These are phyloP conservation scores for Xylogone sp. DNA, from an alignment of 2,329 filamentous ascomycete genomes.

Conservation along the genomic window DNA sequence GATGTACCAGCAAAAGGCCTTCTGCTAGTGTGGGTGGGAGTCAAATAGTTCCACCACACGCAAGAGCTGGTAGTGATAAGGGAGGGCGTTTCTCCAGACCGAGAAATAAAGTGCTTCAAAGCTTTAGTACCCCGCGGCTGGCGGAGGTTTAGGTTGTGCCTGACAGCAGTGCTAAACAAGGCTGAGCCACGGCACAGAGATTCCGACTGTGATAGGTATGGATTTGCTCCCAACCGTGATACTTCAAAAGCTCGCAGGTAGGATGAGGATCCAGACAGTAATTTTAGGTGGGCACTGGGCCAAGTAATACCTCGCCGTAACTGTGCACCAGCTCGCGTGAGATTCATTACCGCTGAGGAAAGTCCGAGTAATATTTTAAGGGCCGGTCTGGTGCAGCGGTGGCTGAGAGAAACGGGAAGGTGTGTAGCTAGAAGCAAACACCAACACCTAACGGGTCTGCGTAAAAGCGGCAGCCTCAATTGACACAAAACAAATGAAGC, in stretches of 20 bases:
- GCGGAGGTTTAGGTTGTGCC: conserved; percentile 6
- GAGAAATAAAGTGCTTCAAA: conserved; percentile 9
- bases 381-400: background rate
- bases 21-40: conserved; percentile 6
- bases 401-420: background rate
- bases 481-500: background rate
- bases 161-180: conserved; percentile 7
- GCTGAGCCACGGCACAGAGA: conserved; percentile 5
- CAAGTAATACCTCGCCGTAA: background rate
- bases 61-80: conserved; percentile 6
- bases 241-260: background rate
- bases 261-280: background rate
- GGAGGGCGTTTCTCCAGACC: conserved; percentile 1
- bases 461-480: background rate
- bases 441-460: background rate
- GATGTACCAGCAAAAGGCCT: conserved; percentile 47
- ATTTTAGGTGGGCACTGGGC: background rate
- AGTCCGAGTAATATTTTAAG: background rate
- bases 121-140: conserved; percentile 20
- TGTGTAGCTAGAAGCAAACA: background rate
- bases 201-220: background rate
- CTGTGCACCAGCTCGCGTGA: background rate
- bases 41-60: background rate
- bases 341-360: background rate
- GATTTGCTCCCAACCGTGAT: background rate